phyloP scores from a whole-genome alignment of 2,329 filamentous ascomycete species.

The Aureobasidium sp. region DNA sequence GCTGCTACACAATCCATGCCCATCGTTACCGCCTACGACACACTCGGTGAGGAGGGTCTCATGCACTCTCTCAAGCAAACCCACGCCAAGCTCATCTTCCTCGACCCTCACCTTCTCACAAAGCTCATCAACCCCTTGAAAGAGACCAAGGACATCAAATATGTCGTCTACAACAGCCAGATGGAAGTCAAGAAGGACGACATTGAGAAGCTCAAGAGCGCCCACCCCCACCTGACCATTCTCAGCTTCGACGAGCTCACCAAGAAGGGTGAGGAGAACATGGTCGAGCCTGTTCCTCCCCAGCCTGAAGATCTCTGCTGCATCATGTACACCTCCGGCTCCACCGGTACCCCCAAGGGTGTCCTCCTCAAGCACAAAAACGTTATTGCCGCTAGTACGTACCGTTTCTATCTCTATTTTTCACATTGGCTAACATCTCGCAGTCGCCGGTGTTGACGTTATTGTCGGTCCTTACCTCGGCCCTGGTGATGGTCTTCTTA shows the following conservation, averaged over 20 bases:
- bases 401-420: neutral
- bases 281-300: constrained; percentile 64
- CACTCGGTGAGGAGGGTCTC: constrained; percentile 75
- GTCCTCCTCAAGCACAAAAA: constrained; percentile 74
- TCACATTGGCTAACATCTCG: constrained; percentile 16
- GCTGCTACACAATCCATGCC: constrained; percentile 77
- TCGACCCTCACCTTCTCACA: constrained; percentile 67
- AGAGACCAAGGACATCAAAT: constrained; percentile 49
- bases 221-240: constrained; percentile 47
- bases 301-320: constrained; percentile 73
- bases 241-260: constrained; percentile 50
- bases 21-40: constrained; percentile 93
- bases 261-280: constrained; percentile 56
- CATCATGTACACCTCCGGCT: constrained; percentile 77
- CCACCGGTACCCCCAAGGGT: constrained; percentile 83
- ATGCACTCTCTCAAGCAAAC: constrained; percentile 82
- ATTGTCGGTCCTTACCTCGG: constrained; percentile 73
- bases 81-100: constrained; percentile 72
- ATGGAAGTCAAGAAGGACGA: constrained; percentile 45
- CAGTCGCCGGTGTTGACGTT: constrained; percentile 68
- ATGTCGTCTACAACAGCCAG: constrained; percentile 52
- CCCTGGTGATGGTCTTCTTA: constrained; percentile 70
- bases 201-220: constrained; percentile 47
- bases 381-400: constrained; percentile 69
- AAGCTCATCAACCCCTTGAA: constrained; percentile 48